Evolutionary conservation across 345 rosid genomes (phyloP).

Genomic region (Linum tenue): DNA sequence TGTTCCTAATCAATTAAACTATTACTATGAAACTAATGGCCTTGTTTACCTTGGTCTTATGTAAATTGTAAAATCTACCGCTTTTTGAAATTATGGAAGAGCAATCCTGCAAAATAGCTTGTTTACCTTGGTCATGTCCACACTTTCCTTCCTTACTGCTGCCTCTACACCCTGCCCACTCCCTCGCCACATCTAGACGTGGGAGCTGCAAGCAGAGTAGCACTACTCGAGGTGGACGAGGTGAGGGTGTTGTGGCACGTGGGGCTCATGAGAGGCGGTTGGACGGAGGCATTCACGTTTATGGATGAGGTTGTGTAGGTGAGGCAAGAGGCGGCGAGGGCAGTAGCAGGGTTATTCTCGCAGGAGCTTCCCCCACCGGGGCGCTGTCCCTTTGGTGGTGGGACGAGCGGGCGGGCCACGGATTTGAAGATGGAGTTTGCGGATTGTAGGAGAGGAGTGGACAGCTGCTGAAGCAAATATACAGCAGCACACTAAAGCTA

Average conservation of each 20-base stretch:
- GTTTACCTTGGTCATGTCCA: constrained; percentile 3
- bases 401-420: constrained; percentile 26
- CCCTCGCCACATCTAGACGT: constrained; percentile 27
- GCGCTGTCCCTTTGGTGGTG: constrained; percentile 19
- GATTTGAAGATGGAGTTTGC: constrained; percentile 31
- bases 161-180: constrained; percentile 24
- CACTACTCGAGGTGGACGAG: not conserved
- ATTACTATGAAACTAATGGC: not conserved
- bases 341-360: constrained; percentile 33
- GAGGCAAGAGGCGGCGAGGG: constrained; percentile 2
- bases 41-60: not conserved
- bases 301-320: constrained; percentile 30
- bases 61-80: not conserved
- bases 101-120: not conserved
- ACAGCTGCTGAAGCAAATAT: too few species aligned
- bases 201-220: not conserved
- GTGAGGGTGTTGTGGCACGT: constrained; percentile 36
- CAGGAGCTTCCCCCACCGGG: constrained; percentile 37
- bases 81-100: constrained; percentile 4
- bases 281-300: constrained; percentile 35
- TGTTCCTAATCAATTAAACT: not conserved
- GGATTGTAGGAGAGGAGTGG: not conserved
- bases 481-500: too few species aligned
- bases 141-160: constrained; percentile 24
- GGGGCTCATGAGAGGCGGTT: constrained; percentile 19